Conservation (phyloP, 2,329 filamentous ascomycete species). For the Monilinia vaccinii-corymbosi region DNA sequence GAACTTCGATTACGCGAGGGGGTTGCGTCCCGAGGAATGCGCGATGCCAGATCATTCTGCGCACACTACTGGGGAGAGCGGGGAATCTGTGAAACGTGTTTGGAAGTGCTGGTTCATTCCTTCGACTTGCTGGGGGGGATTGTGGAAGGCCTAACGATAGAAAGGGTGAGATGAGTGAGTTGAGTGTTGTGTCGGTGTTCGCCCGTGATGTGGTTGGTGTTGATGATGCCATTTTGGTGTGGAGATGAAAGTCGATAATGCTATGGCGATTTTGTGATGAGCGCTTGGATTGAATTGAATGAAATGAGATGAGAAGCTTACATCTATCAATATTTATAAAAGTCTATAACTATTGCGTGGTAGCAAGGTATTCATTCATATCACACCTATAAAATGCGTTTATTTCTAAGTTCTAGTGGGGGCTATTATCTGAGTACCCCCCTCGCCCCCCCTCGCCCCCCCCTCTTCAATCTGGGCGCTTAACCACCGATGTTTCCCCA, state of each 20-base stretch:
- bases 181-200: background rate
- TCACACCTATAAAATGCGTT: background rate
- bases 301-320: background rate
- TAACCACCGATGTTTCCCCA: background rate
- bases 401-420: background rate
- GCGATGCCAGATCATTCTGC: background rate
- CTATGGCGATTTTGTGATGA: background rate
- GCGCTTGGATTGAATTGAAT: background rate
- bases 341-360: background rate
- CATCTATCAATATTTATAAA: background rate
- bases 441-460: too few relatives aligned
- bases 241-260: background rate
- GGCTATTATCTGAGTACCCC: background rate
- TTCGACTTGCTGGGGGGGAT: background rate
- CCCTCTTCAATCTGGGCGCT: background rate
- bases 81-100: background rate
- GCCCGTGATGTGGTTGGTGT: background rate
- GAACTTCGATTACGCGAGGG: conserved; percentile 4
- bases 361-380: background rate
- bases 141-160: background rate
- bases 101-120: background rate
- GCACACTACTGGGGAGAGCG: background rate
- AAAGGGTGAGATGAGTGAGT: background rate
- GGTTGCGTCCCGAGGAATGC: conserved; percentile 1
- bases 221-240: background rate